Conservation (phyloP, 2,329 filamentous ascomycete species). For the Scedosporium minutisporum region DNA sequence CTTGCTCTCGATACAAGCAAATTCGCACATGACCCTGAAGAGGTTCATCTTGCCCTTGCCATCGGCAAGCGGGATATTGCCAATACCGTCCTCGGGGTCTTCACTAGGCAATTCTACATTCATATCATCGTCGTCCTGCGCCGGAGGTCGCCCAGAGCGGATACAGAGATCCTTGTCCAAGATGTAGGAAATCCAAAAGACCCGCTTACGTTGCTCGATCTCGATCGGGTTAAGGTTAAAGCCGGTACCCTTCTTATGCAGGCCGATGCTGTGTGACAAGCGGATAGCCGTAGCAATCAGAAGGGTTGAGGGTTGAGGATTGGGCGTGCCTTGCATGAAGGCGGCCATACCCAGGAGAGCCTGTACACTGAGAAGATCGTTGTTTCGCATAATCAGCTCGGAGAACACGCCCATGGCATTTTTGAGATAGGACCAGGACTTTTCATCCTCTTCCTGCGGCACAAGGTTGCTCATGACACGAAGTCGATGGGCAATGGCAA, state of each 20-base stretch:
- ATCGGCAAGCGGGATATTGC: conserved; percentile 83
- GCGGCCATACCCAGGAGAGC: conserved; percentile 86
- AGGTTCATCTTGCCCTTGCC: conserved; percentile 90
- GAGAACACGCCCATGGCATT: conserved; percentile 91
- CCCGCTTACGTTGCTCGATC: conserved; percentile 71
- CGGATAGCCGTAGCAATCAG: conserved; percentile 85
- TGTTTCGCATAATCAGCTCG: conserved; percentile 91
- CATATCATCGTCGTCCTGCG: conserved; percentile 64
- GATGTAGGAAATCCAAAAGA: conserved; percentile 59
- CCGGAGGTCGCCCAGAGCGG: conserved; percentile 48
- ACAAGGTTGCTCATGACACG: conserved; percentile 94
- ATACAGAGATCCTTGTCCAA: conserved; percentile 55
- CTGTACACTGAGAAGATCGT: conserved; percentile 88
- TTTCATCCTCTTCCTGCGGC: conserved; percentile 81
- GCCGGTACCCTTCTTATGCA: conserved; percentile 85
- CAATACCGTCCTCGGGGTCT: conserved; percentile 83
- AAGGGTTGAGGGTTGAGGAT: conserved; percentile 88
- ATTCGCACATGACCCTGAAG: conserved; percentile 86
- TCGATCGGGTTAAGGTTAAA: conserved; percentile 92
- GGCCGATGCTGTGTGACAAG: conserved; percentile 83
- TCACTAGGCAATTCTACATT: conserved; percentile 92
- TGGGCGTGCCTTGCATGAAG: conserved; percentile 92
- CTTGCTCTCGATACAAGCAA: conserved; percentile 83
- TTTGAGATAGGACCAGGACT: conserved; percentile 92
- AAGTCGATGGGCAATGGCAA: conserved; percentile 87